phyloP scores from a whole-genome alignment of 495 filamentous ascomycete species.

The Xylaria acuta region DNA sequence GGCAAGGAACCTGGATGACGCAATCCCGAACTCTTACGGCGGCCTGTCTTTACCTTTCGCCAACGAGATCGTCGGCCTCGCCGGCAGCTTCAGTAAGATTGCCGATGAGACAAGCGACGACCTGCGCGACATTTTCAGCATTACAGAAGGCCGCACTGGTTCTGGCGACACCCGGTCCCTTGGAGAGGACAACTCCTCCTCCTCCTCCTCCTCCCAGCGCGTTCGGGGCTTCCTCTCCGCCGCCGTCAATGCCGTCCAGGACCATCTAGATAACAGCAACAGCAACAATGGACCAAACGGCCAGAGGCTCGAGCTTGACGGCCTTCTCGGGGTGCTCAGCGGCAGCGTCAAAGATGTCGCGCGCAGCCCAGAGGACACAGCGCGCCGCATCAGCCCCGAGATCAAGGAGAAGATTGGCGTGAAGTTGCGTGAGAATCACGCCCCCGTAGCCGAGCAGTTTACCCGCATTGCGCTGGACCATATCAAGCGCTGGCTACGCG shows the following conservation, averaged over 20 bases:
- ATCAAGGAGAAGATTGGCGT: conserved; percentile 42
- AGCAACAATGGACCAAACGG: conserved; percentile 25
- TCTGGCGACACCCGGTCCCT: background rate
- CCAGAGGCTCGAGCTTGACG: conserved; percentile 40
- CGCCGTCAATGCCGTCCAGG: conserved; percentile 40
- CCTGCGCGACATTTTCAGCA: conserved; percentile 42
- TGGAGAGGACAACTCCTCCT: conserved; percentile 26
- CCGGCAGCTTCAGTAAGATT: conserved; percentile 38
- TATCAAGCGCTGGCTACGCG: conserved; percentile 45
- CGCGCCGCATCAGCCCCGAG: conserved; percentile 44
- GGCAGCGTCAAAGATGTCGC: conserved; percentile 42
- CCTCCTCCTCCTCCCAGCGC: conserved; percentile 14
- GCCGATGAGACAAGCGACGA: conserved; percentile 40
- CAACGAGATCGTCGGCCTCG: conserved; percentile 43
- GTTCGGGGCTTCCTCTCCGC: conserved; percentile 38
- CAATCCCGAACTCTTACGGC: conserved; percentile 41
- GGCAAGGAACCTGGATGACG: conserved; percentile 29
- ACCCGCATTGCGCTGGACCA: conserved; percentile 44
- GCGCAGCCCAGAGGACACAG: conserved; percentile 44
- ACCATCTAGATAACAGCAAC: conserved; percentile 32
- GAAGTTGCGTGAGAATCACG: conserved; percentile 40
- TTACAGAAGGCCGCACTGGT: conserved; percentile 33
- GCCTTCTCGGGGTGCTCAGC: conserved; percentile 42
- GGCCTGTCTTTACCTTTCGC: conserved; percentile 42
- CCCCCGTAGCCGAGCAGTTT: conserved; percentile 44